Evolutionary conservation across 192 early-diverging fungal species (phyloP), one percentile per base, ranked within the genome.

Genomic region (Linnemannia schmuckeri): DNA sequence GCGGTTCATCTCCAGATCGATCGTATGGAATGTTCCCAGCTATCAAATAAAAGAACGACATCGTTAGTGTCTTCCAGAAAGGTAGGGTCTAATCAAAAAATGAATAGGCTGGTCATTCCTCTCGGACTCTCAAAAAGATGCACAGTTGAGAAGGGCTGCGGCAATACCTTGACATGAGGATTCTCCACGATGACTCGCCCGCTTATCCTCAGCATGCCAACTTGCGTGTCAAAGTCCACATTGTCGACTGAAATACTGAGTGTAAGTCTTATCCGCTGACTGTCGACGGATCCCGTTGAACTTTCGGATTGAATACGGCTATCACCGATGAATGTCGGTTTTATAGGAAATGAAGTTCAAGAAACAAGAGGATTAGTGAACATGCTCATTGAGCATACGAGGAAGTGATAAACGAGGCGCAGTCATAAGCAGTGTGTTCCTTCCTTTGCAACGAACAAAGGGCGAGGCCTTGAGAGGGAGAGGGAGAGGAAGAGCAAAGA

Each of bases 11-110:
- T 97, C 97, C 74, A 99, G 90, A 82, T 99, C 97, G 77, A 98
- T 89, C 8, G 97, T 99, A 91, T 99, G 97, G 88, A 97, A 98
- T 66, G 93, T 94, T 40, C 97, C 97, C 90, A 97, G 90, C 95
- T 96, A 74, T 35, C 27, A 75, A 12, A 54, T 33, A 70, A 75
- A 79, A 75, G 10, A 61, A 76, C 68, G 61, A 77, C 75, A 27
- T 72, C 37, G 70, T 44, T 81, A 47, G 74, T 49, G 33, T 33
- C 27, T 69, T 69, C 47, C 46, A 10, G 61, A 66, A 66, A 66
- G 24, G 24, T 30, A 9, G 27, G 61, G 30, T 66, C 9, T 8
- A 63, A 33, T 12, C 12, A 75, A 74, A 54, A 72, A 52, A 6
- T 61, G 49, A 57, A 80, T 81, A 68, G 61, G 30, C 27, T 33